These are phyloP conservation scores for Trichodelitschia bisporula DNA, from an alignment of 495 filamentous ascomycete genomes.

Conservation along the genomic window DNA sequence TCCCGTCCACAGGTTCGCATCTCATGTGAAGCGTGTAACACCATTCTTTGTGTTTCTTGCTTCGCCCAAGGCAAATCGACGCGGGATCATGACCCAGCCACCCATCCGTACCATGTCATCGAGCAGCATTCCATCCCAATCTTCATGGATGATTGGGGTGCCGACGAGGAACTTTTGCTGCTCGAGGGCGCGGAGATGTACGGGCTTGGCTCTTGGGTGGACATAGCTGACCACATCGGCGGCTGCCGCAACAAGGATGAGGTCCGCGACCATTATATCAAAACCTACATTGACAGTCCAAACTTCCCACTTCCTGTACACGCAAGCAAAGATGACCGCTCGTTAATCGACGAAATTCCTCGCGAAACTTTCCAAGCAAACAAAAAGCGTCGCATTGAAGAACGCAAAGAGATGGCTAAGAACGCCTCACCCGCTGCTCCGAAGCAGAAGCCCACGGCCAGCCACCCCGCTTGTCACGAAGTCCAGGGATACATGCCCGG, in stretches of 20 bases:
- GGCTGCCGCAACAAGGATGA: constrained; percentile 87
- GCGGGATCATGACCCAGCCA: constrained; percentile 57
- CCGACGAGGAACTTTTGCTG: constrained; percentile 80
- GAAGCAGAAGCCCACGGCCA: constrained; percentile 86
- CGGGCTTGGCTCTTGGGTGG: constrained; percentile 88
- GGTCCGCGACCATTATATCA: constrained; percentile 75
- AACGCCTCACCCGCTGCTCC: constrained; percentile 62
- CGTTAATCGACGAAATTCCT: constrained; percentile 50
- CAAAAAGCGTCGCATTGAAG: constrained; percentile 89
- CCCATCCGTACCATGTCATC: constrained; percentile 78
- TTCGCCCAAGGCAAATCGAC: constrained; percentile 59
- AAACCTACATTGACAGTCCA: constrained; percentile 60
- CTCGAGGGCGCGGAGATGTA: constrained; percentile 96
- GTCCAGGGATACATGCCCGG: constrained; percentile 98
- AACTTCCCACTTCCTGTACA: constrained; percentile 68
- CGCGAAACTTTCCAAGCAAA: constrained; percentile 79
- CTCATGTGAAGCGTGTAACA: constrained; percentile 45
- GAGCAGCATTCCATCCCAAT: constrained; percentile 97
- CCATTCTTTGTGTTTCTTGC: constrained; percentile 84
- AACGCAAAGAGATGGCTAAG: constrained; percentile 68
- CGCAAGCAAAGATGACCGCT: constrained; percentile 56
- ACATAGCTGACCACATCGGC: constrained; percentile 94
- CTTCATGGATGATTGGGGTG: constrained; percentile 85
- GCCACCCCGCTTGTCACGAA: constrained; percentile 85
- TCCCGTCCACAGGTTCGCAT: neutral